A percentile compares a stretch with the other conserved stretches of the same genome.
Conservation (phyloP, 2,329 filamentous ascomycete genomes). For the Daldinia sp. region DNA sequence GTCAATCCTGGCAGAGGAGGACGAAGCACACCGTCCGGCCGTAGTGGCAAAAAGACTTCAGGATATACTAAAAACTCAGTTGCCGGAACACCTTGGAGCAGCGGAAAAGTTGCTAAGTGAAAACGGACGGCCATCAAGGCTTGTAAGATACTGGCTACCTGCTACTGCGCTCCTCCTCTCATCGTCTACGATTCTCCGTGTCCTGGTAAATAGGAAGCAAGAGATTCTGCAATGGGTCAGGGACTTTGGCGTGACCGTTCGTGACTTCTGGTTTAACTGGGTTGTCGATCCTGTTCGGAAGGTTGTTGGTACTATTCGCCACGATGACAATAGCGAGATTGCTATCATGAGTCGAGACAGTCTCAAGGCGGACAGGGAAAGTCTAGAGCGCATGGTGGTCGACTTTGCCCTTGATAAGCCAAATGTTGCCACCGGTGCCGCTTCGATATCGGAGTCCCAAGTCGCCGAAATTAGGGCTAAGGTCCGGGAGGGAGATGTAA, state of each 20-base stretch:
- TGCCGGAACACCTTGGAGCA: slow-evolving; percentile 71
- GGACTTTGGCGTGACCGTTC: slow-evolving; percentile 78
- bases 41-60: slow-evolving; percentile 73
- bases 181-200: slow-evolving; percentile 83
- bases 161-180: slow-evolving; percentile 76
- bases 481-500: slow-evolving; percentile 91
- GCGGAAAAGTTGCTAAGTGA: slow-evolving; percentile 64
- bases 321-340: slow-evolving; percentile 91
- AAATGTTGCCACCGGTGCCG: slow-evolving; percentile 59
- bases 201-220: slow-evolving; percentile 76
- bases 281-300: slow-evolving; percentile 85
- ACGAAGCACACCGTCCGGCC: slow-evolving; percentile 58
- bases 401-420: slow-evolving; percentile 91
- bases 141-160: slow-evolving; percentile 91
- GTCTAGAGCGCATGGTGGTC: slow-evolving; percentile 96
- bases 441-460: slow-evolving; percentile 70
- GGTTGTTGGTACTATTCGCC: slow-evolving; percentile 89
- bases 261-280: slow-evolving; percentile 98
- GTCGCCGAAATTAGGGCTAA: slow-evolving; percentile 78
- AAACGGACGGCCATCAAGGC: slow-evolving; percentile 77
- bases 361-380: slow-evolving; percentile 87
- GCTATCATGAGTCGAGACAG: slow-evolving; percentile 96
- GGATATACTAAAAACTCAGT: slow-evolving; percentile 70
- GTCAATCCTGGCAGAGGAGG: slow-evolving; percentile 60
- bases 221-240: slow-evolving; percentile 83